Evolutionary conservation across 2,329 filamentous ascomycete species (phyloP).

Genomic region (Elsinoe perseae): DNA sequence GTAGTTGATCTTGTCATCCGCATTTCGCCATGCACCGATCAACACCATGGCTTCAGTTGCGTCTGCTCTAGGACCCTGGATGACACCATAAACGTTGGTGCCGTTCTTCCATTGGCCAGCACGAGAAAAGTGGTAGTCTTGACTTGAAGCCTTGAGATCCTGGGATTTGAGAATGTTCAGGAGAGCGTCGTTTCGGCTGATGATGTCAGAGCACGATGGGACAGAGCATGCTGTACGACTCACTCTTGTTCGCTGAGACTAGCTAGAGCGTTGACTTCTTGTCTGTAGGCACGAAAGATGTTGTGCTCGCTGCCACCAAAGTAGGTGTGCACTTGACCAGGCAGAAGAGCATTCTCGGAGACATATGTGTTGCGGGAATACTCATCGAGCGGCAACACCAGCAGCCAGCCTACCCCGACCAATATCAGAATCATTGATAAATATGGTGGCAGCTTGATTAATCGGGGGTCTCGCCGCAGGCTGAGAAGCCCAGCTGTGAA

Average conservation of each 20-base stretch:
- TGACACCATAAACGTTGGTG: constrained; percentile 87
- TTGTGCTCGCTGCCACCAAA: constrained; percentile 95
- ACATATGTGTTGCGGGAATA: constrained; percentile 93
- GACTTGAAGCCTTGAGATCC: constrained; percentile 78
- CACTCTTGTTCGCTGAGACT: constrained; percentile 34
- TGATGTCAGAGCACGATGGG: constrained; percentile 21
- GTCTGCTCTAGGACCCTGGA: constrained; percentile 89
- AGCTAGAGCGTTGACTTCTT: constrained; percentile 64
- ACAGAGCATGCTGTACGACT: constrained; percentile 18
- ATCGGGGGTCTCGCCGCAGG: constrained; percentile 70
- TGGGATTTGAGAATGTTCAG: constrained; percentile 67
- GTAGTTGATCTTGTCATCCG: constrained; percentile 68
- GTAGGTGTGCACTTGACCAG: constrained; percentile 95
- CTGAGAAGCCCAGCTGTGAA: constrained; percentile 51
- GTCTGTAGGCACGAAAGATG: constrained; percentile 80
- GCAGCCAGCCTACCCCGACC: constrained; percentile 80
- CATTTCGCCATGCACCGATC: constrained; percentile 80
- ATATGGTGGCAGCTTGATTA: constrained; percentile 79
- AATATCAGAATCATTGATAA: constrained; percentile 77
- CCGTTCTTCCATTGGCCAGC: constrained; percentile 66
- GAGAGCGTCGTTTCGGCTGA: constrained; percentile 56
- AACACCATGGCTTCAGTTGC: constrained; percentile 95
- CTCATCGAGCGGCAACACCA: constrained; percentile 79
- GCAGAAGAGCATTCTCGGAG: constrained; percentile 91
- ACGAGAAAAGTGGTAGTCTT: constrained; percentile 78